These are phyloP conservation scores for Escovopsis sp. DNA, from an alignment of 2,329 filamentous ascomycete species.

Conservation along the genomic window DNA sequence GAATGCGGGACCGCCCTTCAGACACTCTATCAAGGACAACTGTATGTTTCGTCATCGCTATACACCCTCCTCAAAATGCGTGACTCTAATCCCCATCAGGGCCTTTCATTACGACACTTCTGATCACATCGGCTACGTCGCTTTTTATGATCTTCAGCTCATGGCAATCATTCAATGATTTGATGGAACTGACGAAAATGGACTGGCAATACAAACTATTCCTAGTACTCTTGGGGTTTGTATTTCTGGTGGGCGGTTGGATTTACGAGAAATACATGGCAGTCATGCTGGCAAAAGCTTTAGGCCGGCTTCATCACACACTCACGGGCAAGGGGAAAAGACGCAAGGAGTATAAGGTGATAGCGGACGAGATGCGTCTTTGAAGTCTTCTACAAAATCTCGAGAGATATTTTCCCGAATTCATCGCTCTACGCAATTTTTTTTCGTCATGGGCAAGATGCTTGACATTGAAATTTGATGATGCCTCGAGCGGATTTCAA, in stretches of 20 bases:
- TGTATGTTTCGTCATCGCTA: constrained; percentile 35
- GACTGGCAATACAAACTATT: constrained; percentile 57
- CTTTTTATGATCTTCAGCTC: constrained; percentile 72
- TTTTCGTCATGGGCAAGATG: too few species aligned
- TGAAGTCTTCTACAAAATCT: background rate
- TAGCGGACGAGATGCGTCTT: constrained; percentile 1
- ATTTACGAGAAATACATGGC: constrained; percentile 58
- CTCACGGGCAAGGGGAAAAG: constrained; percentile 52
- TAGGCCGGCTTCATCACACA: constrained; percentile 48
- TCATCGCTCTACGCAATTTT: too few species aligned
- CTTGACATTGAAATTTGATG: too few species aligned
- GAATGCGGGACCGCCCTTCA: constrained; percentile 81
- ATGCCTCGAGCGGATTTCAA: too few species aligned
- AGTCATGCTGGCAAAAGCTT: constrained; percentile 47
- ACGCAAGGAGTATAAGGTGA: constrained; percentile 38
- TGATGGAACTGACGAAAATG: constrained; percentile 82
- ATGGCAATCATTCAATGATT: constrained; percentile 46
- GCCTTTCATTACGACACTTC: constrained; percentile 70
- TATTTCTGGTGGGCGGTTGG: constrained; percentile 57
- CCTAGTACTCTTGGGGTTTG: constrained; percentile 53
- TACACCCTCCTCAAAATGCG: too few species aligned
- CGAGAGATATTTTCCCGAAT: too few species aligned
- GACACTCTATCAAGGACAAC: constrained; percentile 66
- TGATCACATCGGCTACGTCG: constrained; percentile 50
- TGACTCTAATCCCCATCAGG: constrained; percentile 30